Percentiles rank a stretch among this genome's conserved stretches.
Conservation (phyloP, 2,329 filamentous ascomycete genomes). For the Mycosphaerella sp. region DNA sequence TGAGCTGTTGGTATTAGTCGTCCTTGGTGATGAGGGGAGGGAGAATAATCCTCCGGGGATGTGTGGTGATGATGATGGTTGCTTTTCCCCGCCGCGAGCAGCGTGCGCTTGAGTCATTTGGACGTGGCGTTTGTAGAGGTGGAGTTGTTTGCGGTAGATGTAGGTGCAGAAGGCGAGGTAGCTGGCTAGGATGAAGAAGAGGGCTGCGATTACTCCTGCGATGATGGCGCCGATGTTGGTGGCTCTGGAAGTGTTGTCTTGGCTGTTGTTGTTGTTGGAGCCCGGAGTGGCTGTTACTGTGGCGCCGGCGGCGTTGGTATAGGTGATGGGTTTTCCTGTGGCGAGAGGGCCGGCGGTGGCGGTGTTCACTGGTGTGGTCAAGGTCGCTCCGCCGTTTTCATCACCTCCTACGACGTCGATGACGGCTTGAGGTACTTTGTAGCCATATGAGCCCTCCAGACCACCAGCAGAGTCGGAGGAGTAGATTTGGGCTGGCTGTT, state of each 20-base stretch:
- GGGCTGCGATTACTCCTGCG: conserved; percentile 58
- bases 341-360: conserved; percentile 64
- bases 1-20: no score
- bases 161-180: conserved; percentile 68
- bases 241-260: conserved; percentile 22
- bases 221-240: conserved; percentile 52
- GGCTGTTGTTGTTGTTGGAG: conserved; percentile 27
- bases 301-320: conserved; percentile 49
- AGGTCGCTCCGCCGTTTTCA: conserved; percentile 61
- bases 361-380: conserved; percentile 56
- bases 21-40: no score
- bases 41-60: conserved; percentile 16
- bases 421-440: conserved; percentile 62
- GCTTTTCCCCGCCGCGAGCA: no score
- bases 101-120: conserved; percentile 50
- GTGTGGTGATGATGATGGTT: no score
- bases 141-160: conserved; percentile 65
- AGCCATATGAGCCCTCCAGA: conserved; percentile 57
- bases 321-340: conserved; percentile 63
- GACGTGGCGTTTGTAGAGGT: conserved; percentile 64
- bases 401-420: conserved; percentile 62
- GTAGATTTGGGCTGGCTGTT: conserved; percentile 46
- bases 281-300: conserved; percentile 43
- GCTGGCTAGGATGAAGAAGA: conserved; percentile 54
- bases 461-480: conserved; percentile 46